A percentile compares a stretch with the other conserved stretches of the same genome.
Conservation (phyloP, 345 rosid genomes). For the Linum usitatissimum region DNA sequence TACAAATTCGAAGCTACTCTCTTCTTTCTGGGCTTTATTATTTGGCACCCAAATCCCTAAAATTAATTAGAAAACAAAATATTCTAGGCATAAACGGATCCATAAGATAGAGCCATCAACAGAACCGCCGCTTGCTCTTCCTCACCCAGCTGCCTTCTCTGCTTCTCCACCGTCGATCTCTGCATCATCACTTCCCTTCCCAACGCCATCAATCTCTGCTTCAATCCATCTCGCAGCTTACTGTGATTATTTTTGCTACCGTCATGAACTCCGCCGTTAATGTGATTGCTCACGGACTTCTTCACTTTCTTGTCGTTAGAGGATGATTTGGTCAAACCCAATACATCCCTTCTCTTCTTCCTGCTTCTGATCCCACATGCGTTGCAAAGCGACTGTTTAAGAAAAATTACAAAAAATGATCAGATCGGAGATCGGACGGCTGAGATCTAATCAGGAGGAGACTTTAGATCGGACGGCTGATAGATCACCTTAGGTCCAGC, state of each 20-base stretch:
- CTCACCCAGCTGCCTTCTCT: slow-evolving; percentile 52
- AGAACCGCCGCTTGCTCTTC: slow-evolving; percentile 91
- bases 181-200: slow-evolving; percentile 57
- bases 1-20: neutral
- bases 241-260: slow-evolving; percentile 4
- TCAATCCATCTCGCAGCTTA: slow-evolving; percentile 43
- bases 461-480: neutral
- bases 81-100: slow-evolving; percentile 49
- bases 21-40: neutral
- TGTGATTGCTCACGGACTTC: slow-evolving; percentile 10
- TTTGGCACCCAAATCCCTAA: neutral
- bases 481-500: slow-evolving; percentile 81
- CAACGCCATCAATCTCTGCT: slow-evolving; percentile 48
- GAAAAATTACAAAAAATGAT: neutral
- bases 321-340: slow-evolving; percentile 30
- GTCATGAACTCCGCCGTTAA: neutral
- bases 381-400: slow-evolving; percentile 72
- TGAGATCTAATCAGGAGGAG: neutral
- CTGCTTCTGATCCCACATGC: slow-evolving; percentile 97
- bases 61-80: neutral
- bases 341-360: slow-evolving; percentile 58
- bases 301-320: slow-evolving; percentile 39
- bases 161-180: slow-evolving; percentile 46
- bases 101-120: slow-evolving; percentile 83
- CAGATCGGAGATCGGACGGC: neutral